phyloP scores from a whole-genome alignment of 306 rosid genomes.

The Albizia julibrissin region DNA sequence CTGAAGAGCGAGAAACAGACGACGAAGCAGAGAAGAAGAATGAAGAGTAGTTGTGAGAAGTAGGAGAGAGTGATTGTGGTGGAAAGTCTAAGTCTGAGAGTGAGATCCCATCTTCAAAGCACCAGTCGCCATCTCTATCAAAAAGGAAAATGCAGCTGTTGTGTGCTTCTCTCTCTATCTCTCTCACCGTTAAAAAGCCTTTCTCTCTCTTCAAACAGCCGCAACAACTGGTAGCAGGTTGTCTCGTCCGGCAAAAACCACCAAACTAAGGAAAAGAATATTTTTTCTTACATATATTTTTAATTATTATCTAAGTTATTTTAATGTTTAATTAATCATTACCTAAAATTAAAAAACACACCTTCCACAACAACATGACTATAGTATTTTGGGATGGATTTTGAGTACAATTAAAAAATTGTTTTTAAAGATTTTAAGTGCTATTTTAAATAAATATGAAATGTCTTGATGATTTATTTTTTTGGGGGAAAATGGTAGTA shows the following conservation, averaged over 20 bases:
- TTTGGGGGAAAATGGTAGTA: too few relatives aligned
- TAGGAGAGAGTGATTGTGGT: constrained; percentile 43
- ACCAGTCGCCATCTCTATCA: constrained; percentile 40
- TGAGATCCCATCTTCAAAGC: constrained; percentile 59
- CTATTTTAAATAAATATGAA: too few relatives aligned
- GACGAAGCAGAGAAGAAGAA: constrained; percentile 13
- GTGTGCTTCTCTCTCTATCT: neutral
- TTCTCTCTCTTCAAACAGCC: constrained; percentile 60
- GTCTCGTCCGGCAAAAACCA: constrained; percentile 77
- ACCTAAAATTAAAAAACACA: constrained; percentile 23
- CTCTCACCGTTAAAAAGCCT: neutral
- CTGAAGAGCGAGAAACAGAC: constrained; percentile 29
- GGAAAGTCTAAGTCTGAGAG: constrained; percentile 35
- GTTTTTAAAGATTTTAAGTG: too few relatives aligned
- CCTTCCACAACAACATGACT: neutral
- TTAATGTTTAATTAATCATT: neutral
- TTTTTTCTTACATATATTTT: neutral
- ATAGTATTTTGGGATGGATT: too few relatives aligned
- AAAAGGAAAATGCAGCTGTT: constrained; percentile 9
- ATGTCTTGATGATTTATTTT: too few relatives aligned
- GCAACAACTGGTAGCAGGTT: constrained; percentile 71
- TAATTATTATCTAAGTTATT: neutral
- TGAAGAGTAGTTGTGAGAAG: constrained; percentile 39
- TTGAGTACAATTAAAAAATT: too few relatives aligned
- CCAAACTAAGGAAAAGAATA: constrained; percentile 66